These are phyloP conservation scores for Parvularia atlantis DNA, from an alignment of 78 protist species.

Conservation along the genomic window DNA sequence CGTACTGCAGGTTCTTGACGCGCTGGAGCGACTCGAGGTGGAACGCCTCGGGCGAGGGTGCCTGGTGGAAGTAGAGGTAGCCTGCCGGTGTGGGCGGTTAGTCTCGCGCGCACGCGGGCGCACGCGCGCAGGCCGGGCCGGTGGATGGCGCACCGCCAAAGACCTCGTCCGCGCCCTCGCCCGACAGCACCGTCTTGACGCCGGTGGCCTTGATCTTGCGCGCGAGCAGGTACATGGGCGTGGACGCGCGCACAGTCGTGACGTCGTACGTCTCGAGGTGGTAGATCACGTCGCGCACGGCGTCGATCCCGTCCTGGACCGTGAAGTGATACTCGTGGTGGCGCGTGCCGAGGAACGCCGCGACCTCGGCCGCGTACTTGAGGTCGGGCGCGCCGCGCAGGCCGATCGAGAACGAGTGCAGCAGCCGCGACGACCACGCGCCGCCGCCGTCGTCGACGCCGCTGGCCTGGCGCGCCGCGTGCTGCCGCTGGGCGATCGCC, in stretches of 20 bases:
- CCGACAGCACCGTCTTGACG: constrained; percentile 77
- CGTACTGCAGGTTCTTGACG: constrained; percentile 44
- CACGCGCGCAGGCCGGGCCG: background rate
- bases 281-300: constrained; percentile 62
- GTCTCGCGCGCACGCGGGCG: constrained; percentile 17
- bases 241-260: constrained; percentile 75
- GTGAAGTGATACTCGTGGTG: constrained; percentile 65
- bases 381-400: constrained; percentile 68
- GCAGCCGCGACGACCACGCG: constrained; percentile 62
- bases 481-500: constrained; percentile 49
- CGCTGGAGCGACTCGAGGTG: constrained; percentile 59
- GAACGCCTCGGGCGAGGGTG: constrained; percentile 62
- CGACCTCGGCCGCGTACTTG: constrained; percentile 63
- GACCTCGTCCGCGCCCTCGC: constrained; percentile 82
- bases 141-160: constrained; percentile 42
- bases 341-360: constrained; percentile 55
- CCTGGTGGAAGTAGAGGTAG: constrained; percentile 75
- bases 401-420: constrained; percentile 75
- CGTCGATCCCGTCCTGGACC: constrained; percentile 65
- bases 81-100: constrained; percentile 46
- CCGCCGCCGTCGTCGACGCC: constrained; percentile 40
- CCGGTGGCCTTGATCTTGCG: constrained; percentile 74
- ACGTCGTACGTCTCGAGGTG: constrained; percentile 81
- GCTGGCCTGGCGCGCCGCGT: constrained; percentile 36
- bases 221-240: constrained; percentile 76